Percentiles rank a stretch among this genome's conserved stretches.
These are phyloP conservation scores for Pseudozyma tsukubaensis DNA, from an alignment of 1,284 basidiomycete genomes.

Conservation along the genomic window DNA sequence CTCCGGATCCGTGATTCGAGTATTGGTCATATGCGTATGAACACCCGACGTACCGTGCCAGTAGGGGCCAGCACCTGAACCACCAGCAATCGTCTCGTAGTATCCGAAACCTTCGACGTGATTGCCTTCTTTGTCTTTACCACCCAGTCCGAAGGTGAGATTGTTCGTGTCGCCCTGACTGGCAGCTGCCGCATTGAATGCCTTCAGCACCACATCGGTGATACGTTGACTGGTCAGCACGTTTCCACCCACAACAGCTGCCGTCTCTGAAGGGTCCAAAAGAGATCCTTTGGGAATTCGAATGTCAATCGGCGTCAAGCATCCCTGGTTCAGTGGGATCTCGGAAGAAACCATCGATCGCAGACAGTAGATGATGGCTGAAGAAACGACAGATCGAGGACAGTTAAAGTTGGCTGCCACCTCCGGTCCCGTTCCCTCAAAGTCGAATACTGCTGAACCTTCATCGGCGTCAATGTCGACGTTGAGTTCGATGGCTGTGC, in stretches of 20 bases:
- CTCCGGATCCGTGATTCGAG: conserved; percentile 81
- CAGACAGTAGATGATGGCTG: conserved; percentile 93
- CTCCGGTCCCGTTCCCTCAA: conserved; percentile 83
- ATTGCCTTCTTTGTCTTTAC: conserved; percentile 84
- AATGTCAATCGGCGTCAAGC: conserved; percentile 78
- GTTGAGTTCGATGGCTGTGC: conserved; percentile 77
- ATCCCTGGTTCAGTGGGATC: conserved; percentile 93
- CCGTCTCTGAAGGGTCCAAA: conserved; percentile 79
- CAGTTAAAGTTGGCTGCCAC: conserved; percentile 90
- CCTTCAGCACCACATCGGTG: conserved; percentile 92
- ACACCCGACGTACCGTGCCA: conserved; percentile 80
- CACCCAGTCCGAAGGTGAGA: conserved; percentile 88
- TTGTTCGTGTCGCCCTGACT: conserved; percentile 91
- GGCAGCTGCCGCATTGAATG: conserved; percentile 91
- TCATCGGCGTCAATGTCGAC: conserved; percentile 82
- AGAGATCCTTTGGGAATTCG: conserved; percentile 83
- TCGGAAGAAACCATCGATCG: conserved; percentile 90
- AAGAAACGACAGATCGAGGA: conserved; percentile 79
- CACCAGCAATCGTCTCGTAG: conserved; percentile 96
- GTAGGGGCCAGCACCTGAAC: conserved; percentile 84
- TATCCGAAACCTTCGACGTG: conserved; percentile 87
- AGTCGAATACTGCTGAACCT: conserved; percentile 89
- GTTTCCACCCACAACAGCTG: conserved; percentile 93
- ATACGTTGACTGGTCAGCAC: conserved; percentile 92
- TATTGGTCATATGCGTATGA: conserved; percentile 86